Base-by-base conservation (phyloP, 2,329 filamentous ascomycete species). In the Calonectria leucothoes region DNA sequence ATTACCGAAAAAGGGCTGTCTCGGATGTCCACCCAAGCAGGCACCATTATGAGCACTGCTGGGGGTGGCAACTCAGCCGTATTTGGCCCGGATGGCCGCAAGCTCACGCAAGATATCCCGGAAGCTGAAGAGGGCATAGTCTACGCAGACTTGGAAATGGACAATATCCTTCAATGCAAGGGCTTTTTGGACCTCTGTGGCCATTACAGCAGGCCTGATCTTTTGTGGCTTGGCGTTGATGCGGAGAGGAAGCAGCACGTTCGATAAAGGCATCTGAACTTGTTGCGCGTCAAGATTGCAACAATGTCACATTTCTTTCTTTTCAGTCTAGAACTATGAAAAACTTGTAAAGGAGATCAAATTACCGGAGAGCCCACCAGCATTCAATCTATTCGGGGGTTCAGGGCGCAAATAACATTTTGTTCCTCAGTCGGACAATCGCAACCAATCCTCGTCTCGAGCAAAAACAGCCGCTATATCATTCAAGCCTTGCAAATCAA, bases 221-320 rank as follows among this genome's bases (percentile, higher is more conserved):
- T 72, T 23, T n/a, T 69, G 2, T 72, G 71, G 71, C 20, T 63
- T 6, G 66, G 66, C 14, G 57, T 69, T 14, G 61, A 72, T 45
- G 45, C 27, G 25, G 27, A 55, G 23, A 59, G 25, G 33, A 59
- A 59, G 31, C 37, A 35, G 23, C 55, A 59, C 15, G 55, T 59
- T 25, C 33, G 33, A 25, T 25, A 23, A 20, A n/a, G n/a, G n/a
- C n/a, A n/a, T n/a, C n/a, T n/a, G n/a, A n/a, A n/a, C n/a, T n/a
- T n/a, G n/a, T n/a, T n/a, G n/a, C n/a, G n/a, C n/a, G n/a, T n/a
- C n/a, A n/a, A n/a, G n/a, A n/a, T n/a, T n/a, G n/a, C n/a, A n/a
- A n/a, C n/a, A n/a, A n/a, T n/a, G n/a, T n/a, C n/a, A n/a, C n/a
- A n/a, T n/a, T n/a, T n/a, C n/a, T n/a, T n/a, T n/a, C n/a, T n/a